Evolutionary conservation across 148 eudicot genomes (phyloP), one percentile per base, ranked within the genome.

Genomic region (Nyssa sinensis): DNA sequence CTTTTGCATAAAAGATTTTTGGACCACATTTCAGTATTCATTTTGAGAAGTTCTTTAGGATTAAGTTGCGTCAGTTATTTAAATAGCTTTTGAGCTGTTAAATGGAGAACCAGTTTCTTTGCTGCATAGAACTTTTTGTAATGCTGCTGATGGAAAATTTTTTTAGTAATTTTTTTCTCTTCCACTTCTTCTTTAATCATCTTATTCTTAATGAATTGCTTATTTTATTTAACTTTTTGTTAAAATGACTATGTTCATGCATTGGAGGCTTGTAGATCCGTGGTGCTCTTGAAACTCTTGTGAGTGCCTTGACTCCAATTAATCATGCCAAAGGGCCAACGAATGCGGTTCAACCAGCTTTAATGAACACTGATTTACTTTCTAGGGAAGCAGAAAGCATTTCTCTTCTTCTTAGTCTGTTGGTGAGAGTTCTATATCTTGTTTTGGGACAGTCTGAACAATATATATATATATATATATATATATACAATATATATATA

Each of bases 251-350:
- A n/a, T n/a, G 67, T 34, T 77, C 2, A 27, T 75, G 64, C 74
- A 3, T n/a, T 77, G 72, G 68, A 66, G 71, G 73, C 65, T 47
- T 84, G 79, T 82, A 95, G 99, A 92, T 95, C 75, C 94, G 93
- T 60, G 97, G 99, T 69, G 94, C 97, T 77, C 84, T 95, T n/a
- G 99, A 95, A 93, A 89, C 99, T 76, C 85, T 95, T 77, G 89
- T 89, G 53, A 86, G 94, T 75, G 97, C 99, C 67, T 84, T 95
- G 81, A 90, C 93, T 78, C 97, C 93, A 70, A 86, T 95, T 76
- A 90, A 84, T 77, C 88, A 88, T 86, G 83, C 84, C 19, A 93
- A 81, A 85, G 82, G 72, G 59, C 55, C 84, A 57, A 84, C 84
- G 65, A 82, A 81, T 75, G 96, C 85, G 75, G 90, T 95, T 81